phyloP scores from a whole-genome alignment of 345 rosid species.

The Populus nigra region DNA sequence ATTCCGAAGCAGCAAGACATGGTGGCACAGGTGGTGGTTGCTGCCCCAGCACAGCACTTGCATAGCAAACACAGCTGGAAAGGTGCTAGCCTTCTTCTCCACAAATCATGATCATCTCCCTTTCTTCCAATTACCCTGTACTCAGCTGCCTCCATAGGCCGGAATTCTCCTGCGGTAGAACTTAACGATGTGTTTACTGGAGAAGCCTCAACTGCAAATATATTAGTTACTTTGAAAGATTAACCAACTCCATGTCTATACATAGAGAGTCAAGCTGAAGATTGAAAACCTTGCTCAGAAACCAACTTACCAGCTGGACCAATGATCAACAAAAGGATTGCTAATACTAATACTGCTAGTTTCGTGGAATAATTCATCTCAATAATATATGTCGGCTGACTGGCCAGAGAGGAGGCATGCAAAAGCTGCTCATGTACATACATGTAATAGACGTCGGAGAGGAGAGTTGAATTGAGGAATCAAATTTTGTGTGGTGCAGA shows the following conservation, averaged over 20 bases:
- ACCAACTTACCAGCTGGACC: not conserved
- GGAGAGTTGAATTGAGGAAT: not conserved
- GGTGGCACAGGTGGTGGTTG: conserved; percentile 42
- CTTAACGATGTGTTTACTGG: not conserved
- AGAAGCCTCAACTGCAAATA: not conserved
- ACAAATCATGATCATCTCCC: not conserved
- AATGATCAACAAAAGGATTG: not conserved
- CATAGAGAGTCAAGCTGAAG: not conserved
- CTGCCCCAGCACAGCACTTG: conserved; percentile 50
- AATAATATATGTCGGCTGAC: not conserved
- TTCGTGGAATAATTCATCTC: conserved; percentile 4
- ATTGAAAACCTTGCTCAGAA: not conserved
- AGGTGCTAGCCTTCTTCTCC: conserved; percentile 38
- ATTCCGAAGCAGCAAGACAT: conserved; percentile 74
- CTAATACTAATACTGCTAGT: not conserved
- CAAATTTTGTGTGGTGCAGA: conserved; percentile 11
- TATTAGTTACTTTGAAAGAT: not conserved
- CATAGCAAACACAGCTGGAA: conserved; percentile 61
- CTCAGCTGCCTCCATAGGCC: not conserved
- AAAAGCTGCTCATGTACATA: not conserved
- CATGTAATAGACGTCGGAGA: not conserved
- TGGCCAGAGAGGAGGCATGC: not conserved
- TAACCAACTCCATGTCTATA: not conserved
- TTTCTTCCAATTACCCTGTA: conserved; percentile 1
- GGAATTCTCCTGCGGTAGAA: not conserved